Base-by-base conservation (phyloP, 176 grass and related monocot genomes). In the Avena atlantica region DNA sequence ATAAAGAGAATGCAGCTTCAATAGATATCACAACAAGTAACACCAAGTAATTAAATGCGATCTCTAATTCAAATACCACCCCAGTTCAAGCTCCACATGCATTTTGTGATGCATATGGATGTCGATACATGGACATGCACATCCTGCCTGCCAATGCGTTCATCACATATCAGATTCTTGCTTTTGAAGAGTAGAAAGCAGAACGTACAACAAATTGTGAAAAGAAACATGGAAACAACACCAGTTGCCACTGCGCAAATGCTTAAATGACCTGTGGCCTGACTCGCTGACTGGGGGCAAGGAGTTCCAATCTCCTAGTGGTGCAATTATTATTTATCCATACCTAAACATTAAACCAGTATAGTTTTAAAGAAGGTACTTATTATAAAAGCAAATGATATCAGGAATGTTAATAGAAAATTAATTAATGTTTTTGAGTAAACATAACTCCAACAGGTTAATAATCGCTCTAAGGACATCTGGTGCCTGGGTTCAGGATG, bases 81-180 rank as follows among this genome's bases (percentile, higher is more conserved):
- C 75, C 25, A 81, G 81, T 70, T 76, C 75, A 91, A 80, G 57
- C 40, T 80, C 76, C 81, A 76, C 11, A 87, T 83, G 66, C 76
- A 84, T 68, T 80, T 68, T 80, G 62, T 80, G 62, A 74, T 66
- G 74, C 76, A 84, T 87, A 74, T 78, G 59, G 79, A 61, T 29
- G 53, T 31, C 36, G 37, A 61, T 14, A 74, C 21, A 86, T 70
- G 71, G 40, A 69, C 5, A 83, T 86, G 74, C 58, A 76, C 60
- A 84, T 88, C 85, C 81, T 88, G 67, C 85, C 85, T 91, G 81
- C 5, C 89, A 91, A 91, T 75, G 81, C 2, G 20, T 79, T 87
- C 47, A 21, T 87, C 55, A 21, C 2, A 31, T 84, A 91, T 87
- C 48, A 91, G 85, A 84, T 91, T 51, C 76, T 50, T 81, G 47